These are phyloP conservation scores for Hyphopichia buzzinii DNA, from an alignment of 1,139 yeast genomes.

Conservation along the genomic window DNA sequence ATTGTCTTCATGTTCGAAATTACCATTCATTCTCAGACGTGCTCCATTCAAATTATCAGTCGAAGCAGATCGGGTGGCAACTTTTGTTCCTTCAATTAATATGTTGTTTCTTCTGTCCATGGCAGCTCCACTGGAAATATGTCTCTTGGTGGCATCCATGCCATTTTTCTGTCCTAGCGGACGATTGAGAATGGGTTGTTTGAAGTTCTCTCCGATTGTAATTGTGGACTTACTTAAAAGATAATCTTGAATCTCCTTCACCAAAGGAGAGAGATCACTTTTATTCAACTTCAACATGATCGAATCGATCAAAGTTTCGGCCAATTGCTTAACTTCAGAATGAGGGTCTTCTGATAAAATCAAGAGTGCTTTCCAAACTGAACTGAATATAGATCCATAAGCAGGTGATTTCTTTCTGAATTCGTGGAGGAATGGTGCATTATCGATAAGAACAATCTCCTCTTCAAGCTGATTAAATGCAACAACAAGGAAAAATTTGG, in stretches of 20 bases:
- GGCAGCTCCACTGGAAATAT: constrained; percentile 34
- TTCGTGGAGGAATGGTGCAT: constrained; percentile 57
- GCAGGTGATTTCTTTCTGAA: constrained; percentile 66
- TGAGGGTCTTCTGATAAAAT: constrained; percentile 89
- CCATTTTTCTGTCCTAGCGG: constrained; percentile 16
- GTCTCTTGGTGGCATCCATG: constrained; percentile 21
- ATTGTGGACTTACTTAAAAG: constrained; percentile 51
- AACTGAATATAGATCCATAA: constrained; percentile 82
- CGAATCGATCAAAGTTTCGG: constrained; percentile 74
- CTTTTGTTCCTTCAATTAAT: constrained; percentile 28
- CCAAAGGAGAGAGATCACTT: constrained; percentile 64
- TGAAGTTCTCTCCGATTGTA: constrained; percentile 41
- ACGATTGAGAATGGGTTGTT: constrained; percentile 33
- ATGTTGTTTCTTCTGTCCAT: constrained; percentile 28
- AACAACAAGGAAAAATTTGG: constrained; percentile 76
- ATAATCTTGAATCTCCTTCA: constrained; percentile 63
- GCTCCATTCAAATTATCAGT: constrained; percentile 18
- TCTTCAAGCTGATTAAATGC: constrained; percentile 86
- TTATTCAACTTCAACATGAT: constrained; percentile 65
- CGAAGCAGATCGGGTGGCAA: constrained; percentile 35
- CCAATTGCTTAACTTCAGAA: constrained; percentile 70
- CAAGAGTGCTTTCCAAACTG: constrained; percentile 83
- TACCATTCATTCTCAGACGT: background rate
- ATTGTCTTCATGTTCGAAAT: constrained; percentile 12
- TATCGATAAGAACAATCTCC: constrained; percentile 67